phyloP scores from a whole-genome alignment of 371 early-diverging fungal species.

The Mortierella sp. region DNA sequence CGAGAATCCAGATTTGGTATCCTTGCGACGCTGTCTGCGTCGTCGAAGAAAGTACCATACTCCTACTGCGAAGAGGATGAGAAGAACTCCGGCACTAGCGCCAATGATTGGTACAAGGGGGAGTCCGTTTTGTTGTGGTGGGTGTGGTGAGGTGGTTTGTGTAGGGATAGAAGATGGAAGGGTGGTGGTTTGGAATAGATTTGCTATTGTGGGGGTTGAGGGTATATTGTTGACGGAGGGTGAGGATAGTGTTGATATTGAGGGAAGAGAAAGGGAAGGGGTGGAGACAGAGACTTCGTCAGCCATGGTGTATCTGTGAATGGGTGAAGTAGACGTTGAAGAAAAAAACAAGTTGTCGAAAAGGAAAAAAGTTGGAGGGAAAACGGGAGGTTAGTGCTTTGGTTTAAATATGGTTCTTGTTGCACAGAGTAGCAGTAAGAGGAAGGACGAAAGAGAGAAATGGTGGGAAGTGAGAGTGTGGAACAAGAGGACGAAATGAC shows the following conservation, averaged over 20 bases:
- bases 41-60: not conserved
- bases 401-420: not conserved
- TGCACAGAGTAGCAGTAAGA: not conserved
- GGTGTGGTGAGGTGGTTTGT: not conserved
- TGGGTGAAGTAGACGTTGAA: not conserved
- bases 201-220: conserved; percentile 1
- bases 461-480: not conserved
- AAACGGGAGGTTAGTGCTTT: not conserved
- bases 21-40: not conserved
- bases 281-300: not conserved
- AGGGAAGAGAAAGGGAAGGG: not conserved
- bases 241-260: not conserved
- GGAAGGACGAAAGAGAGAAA: not conserved
- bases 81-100: not conserved
- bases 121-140: not conserved
- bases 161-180: not conserved
- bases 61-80: not conserved
- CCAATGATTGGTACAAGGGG: not conserved
- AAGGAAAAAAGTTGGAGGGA: not conserved
- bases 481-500: not conserved
- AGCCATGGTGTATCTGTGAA: not conserved
- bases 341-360: not conserved
- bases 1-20: not conserved
- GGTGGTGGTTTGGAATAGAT: not conserved
- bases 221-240: not conserved